Evolutionary conservation across 2,329 filamentous ascomycete genomes (phyloP).

Genomic region (Colletotrichum simmondsii): DNA sequence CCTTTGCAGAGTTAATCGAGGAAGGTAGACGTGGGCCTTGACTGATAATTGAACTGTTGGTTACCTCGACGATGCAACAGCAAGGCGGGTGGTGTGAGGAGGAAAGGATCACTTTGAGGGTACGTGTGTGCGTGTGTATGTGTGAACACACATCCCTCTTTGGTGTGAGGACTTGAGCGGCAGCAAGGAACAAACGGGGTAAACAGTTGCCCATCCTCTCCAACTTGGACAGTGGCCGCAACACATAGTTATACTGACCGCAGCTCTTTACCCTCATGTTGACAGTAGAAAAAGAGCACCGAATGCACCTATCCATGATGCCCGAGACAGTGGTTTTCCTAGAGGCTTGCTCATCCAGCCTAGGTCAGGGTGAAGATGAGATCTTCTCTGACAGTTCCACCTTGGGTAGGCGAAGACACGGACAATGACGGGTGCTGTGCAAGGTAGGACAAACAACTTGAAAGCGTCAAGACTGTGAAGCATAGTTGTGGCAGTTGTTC

Average conservation of each 20-base stretch:
- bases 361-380: slow-evolving; percentile 36
- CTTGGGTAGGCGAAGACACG: slow-evolving; percentile 37
- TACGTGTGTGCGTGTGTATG: neutral
- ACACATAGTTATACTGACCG: slow-evolving; percentile 23
- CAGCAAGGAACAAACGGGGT: neutral
- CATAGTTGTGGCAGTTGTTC: neutral
- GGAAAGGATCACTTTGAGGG: neutral
- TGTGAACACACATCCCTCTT: neutral
- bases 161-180: neutral
- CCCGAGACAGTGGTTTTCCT: slow-evolving; percentile 30
- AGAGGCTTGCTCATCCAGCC: slow-evolving; percentile 20
- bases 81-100: neutral
- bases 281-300: neutral
- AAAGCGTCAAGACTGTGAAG: slow-evolving; percentile 3
- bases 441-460: slow-evolving; percentile 34
- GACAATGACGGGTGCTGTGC: slow-evolving; percentile 51
- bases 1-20: neutral
- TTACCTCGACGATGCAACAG: neutral
- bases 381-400: slow-evolving; percentile 49
- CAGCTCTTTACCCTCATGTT: neutral
- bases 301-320: slow-evolving; percentile 37
- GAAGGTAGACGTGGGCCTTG: neutral
- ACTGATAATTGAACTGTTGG: neutral
- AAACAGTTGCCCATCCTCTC: neutral
- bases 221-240: neutral